Base-by-base conservation (phyloP, 768 basidiomycete species). In the Amanita inopinata region DNA sequence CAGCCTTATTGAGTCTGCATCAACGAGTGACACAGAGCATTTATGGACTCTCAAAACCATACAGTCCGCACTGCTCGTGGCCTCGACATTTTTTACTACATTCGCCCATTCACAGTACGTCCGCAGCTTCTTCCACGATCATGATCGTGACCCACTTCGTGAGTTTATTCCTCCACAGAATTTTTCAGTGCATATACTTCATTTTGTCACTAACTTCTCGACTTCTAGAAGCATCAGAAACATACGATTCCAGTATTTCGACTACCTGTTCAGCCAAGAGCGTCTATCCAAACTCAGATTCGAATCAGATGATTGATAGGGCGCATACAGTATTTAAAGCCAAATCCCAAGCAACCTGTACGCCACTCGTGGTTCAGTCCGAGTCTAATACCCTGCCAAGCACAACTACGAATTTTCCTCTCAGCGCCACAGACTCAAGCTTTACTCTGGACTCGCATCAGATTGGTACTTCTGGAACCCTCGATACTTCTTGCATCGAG, bases 41-140 rank as follows among this genome's bases (percentile, higher is more conserved):
- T 11, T 5, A 3, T 27, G 18, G 42, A 24, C 25, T 1, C 35
- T 43, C 17, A 27, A 22, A 35, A 43, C 19, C 7, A 14, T 18
- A 2, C 42, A 43, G 36, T 36, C 34, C 17, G 18, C 18, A 2
- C n/a, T 43, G 5, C 42, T 43, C 23, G 24, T 43, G 8, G 10
- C 36, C 10, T 43, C 42, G 11, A 37, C 31, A 18, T 27, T 43
- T 17, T 28, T 25, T n/a, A 30, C 27, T 18, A 43, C 33, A 2
- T 30, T 28, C 36, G n/a, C 42, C 25, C 36, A 34, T 31, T 37
- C 42, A 4, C 33, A 35, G 35, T 28, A 35, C 34, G 15, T 36
- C 25, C 27, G 27, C 33, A 20, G 14, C 39, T 32, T 40, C 33
- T 18, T 15, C 24, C 10, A 17, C 18, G 17, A 23, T 18, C 42